phyloP scores from a whole-genome alignment of 805 yeast genomes.

The Wickerhamia fluorescens region DNA sequence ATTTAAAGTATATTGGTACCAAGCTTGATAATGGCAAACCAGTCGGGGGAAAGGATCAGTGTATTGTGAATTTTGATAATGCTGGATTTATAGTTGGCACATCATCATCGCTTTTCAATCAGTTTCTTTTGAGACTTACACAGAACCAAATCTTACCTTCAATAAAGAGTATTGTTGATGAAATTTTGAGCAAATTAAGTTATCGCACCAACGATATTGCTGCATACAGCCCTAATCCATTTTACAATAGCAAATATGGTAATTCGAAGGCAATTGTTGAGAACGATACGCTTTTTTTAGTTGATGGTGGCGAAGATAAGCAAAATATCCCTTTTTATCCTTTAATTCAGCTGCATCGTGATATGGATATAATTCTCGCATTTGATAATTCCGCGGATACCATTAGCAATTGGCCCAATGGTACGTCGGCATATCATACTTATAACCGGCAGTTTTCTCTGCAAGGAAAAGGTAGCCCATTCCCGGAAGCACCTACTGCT shows the following conservation, averaged over 20 bases:
- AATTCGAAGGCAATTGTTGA: slow-evolving; percentile 16
- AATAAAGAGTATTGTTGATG: slow-evolving; percentile 24
- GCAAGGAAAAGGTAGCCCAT: slow-evolving; percentile 53
- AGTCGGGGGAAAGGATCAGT: slow-evolving; percentile 11
- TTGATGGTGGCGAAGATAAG: slow-evolving; percentile 36
- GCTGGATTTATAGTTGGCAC: slow-evolving; percentile 35
- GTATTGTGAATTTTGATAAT: slow-evolving; percentile 32
- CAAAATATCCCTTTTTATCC: slow-evolving; percentile 30
- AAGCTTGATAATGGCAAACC: slow-evolving; percentile 26
- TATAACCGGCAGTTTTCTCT: slow-evolving; percentile 28
- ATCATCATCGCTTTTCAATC: slow-evolving; percentile 33
- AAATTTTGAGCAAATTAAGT: slow-evolving; percentile 17
- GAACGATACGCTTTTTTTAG: slow-evolving; percentile 24
- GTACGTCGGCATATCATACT: slow-evolving; percentile 22
- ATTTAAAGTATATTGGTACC: slow-evolving; percentile 31
- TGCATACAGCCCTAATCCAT: slow-evolving; percentile 30
- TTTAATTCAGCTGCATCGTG: slow-evolving; percentile 25
- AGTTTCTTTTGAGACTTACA: slow-evolving; percentile 26
- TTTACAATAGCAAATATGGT: slow-evolving; percentile 23
- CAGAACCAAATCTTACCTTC: too few species aligned
- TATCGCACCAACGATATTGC: slow-evolving; percentile 26
- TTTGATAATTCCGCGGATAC: slow-evolving; percentile 26
- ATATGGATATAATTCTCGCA: slow-evolving; percentile 30
- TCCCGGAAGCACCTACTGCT: slow-evolving; percentile 76
- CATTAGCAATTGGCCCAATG: slow-evolving; percentile 28